phyloP scores from a whole-genome alignment of 257 asterid genomes.

The Asclepias syriaca region DNA sequence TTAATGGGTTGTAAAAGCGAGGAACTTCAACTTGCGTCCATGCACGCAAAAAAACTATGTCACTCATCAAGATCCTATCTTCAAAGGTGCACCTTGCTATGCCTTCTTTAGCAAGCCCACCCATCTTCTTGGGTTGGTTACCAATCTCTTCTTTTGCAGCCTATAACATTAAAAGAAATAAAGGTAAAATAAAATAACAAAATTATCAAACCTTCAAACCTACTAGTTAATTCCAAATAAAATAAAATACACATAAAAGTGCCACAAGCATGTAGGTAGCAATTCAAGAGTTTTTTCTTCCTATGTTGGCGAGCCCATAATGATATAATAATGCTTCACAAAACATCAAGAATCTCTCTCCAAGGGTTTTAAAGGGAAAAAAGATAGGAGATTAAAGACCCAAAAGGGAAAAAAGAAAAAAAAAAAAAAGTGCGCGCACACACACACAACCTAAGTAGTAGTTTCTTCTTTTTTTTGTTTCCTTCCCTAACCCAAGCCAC shows the following conservation, averaged over 20 bases:
- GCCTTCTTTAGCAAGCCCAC: conserved; percentile 71
- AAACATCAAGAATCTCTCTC: neutral
- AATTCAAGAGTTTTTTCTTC: neutral
- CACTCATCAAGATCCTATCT: conserved; percentile 87
- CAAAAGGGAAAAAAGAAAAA: too few species aligned
- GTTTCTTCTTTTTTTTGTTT: too few species aligned
- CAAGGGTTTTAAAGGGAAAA: neutral
- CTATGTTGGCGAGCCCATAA: neutral
- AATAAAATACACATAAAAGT: neutral
- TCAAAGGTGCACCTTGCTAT: conserved; percentile 97
- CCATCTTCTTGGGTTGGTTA: conserved; percentile 68
- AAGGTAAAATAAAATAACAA: neutral
- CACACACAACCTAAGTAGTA: too few species aligned
- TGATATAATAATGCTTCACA: neutral
- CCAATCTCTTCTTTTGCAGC: conserved; percentile 90
- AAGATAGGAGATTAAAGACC: neutral
- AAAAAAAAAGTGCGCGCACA: too few species aligned
- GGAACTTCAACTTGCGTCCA: conserved; percentile 98
- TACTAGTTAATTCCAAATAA: neutral
- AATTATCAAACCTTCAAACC: neutral
- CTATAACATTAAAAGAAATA: conserved; percentile 20
- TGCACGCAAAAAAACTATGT: conserved; percentile 91
- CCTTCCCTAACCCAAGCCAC: neutral
- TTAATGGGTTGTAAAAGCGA: conserved; percentile 70
- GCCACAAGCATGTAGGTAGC: neutral